A percentile compares a stretch with the other conserved stretches of the same genome.
Evolutionary conservation across 768 basidiomycete genomes (phyloP).

Genomic region (Clitopilus passeckerianus): DNA sequence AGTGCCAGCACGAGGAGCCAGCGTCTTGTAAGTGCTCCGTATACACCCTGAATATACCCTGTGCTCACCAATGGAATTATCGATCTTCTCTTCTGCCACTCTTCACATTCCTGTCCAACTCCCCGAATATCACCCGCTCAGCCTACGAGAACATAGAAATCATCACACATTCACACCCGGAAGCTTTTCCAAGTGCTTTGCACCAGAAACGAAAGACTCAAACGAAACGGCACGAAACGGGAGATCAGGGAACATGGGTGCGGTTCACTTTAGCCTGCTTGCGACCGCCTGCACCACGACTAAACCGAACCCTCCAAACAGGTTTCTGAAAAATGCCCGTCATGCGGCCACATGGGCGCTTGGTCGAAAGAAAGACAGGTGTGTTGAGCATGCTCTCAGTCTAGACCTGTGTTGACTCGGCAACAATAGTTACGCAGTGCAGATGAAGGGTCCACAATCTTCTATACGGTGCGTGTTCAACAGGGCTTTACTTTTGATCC

Average conservation of each 20-base stretch:
- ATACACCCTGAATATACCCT: too few species aligned
- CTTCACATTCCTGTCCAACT: background rate
- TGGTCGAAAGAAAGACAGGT: conserved; percentile 90
- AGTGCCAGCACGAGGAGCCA: conserved; percentile 84
- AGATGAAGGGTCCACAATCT: conserved; percentile 91
- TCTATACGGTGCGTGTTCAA: conserved; percentile 73
- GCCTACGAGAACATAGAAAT: conserved; percentile 92
- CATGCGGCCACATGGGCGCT: conserved; percentile 80
- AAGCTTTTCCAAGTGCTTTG: conserved; percentile 89
- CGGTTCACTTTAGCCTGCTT: conserved; percentile 5
- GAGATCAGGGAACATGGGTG: conserved; percentile 57
- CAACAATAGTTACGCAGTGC: conserved; percentile 70
- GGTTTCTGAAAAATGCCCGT: conserved; percentile 88
- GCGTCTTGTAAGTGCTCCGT: conserved; percentile 63
- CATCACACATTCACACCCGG: conserved; percentile 85
- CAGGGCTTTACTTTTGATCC: background rate
- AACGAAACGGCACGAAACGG: conserved; percentile 71
- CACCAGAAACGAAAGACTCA: conserved; percentile 87
- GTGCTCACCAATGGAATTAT: too few species aligned
- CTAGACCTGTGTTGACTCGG: background rate
- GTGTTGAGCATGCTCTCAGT: conserved; percentile 12
- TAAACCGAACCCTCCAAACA: conserved; percentile 21
- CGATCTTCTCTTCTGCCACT: background rate
- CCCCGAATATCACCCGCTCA: conserved; percentile 22
- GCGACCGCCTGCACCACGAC: background rate